A percentile compares a stretch with the other conserved stretches of the same genome.
Conservation (phyloP, 352 stramenopile species). For the Aphanomyces stellatus region DNA sequence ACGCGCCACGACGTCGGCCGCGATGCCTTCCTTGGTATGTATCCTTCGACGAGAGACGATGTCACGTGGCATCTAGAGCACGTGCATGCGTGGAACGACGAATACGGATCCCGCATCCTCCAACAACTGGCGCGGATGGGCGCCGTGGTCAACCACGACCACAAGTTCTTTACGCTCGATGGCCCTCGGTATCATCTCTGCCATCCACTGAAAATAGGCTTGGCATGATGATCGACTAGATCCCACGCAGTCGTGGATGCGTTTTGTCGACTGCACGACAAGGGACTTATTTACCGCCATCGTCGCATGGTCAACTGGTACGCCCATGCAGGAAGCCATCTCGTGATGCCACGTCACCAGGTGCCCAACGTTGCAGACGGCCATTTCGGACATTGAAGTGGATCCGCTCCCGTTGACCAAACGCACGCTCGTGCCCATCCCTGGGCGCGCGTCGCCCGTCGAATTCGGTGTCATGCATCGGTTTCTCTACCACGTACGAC, state of each 20-base stretch:
- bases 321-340: too few relatives aligned
- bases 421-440: constrained; percentile 56
- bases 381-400: constrained; percentile 96
- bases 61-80: constrained; percentile 48
- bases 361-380: constrained; percentile 90
- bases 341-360: too few relatives aligned
- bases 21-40: constrained; percentile 83
- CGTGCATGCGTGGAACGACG: constrained; percentile 98
- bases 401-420: constrained; percentile 96
- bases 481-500: constrained; percentile 55
- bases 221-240: constrained; percentile 7
- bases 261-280: constrained; percentile 96
- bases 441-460: constrained; percentile 55
- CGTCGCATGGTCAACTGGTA: constrained; percentile 98
- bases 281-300: constrained; percentile 95
- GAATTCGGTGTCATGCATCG: constrained; percentile 84
- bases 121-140: constrained; percentile 92
- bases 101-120: constrained; percentile 96
- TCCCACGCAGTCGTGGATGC: constrained; percentile 94
- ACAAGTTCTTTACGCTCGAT: constrained; percentile 98
- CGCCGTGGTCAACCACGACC: constrained; percentile 92
- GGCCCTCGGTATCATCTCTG: constrained; percentile 82
- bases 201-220: too few relatives aligned
- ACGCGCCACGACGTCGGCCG: constrained; percentile 93
- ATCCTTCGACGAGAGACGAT: background rate